Base-by-base conservation (phyloP, 257 asterid species). In the Cordia subcordata region DNA sequence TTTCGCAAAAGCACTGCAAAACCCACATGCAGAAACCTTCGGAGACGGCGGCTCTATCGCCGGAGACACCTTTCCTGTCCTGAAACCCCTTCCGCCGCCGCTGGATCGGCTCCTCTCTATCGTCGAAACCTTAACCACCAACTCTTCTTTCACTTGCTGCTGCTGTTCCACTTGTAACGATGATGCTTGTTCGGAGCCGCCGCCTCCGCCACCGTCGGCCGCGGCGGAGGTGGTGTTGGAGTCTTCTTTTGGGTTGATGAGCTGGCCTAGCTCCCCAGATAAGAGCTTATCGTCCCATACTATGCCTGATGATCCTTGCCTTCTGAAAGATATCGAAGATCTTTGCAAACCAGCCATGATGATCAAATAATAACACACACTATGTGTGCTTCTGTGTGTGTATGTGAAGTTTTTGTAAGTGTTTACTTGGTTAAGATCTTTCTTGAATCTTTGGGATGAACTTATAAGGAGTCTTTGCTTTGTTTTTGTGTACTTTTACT, bases 291-390 rank as follows among this genome's bases (percentile, higher is more conserved):
- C 95, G 68, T 88, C 90, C 94, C 94, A 88, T 11, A 88, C 85
- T 14, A 81, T 65, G 33, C 96, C 96, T n/a, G 96, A 88, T 11
- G 96, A 88, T 39, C 96, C 96, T 49, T 85, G 94, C 57, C 96
- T 68, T 81, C 96, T 62, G 81, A 88, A 88, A 13, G 96, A 88
- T 8, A 79, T 78, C 0, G 82, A 76, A 53, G 96, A 88, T 83
- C 96, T 77, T 77, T 88, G 96, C 59, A 88, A 73, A 21, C 95
- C 94, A 44, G 78, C 95, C 96, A 88, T 88, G 23, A n/a, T n/a
- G n/a, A n/a, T n/a, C n/a, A n/a, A n/a, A n/a, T n/a, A n/a, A n/a
- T n/a, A n/a, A n/a, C n/a, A n/a, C n/a, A n/a, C n/a, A n/a, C n/a
- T 27, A 27, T 27, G 35, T 27, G 6, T 27, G 6, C 6, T 1